A percentile compares a stretch with the other conserved stretches of the same genome.
Evolutionary conservation across 2,329 filamentous ascomycete species (phyloP).

Genomic region (Waltergamsia citrina): DNA sequence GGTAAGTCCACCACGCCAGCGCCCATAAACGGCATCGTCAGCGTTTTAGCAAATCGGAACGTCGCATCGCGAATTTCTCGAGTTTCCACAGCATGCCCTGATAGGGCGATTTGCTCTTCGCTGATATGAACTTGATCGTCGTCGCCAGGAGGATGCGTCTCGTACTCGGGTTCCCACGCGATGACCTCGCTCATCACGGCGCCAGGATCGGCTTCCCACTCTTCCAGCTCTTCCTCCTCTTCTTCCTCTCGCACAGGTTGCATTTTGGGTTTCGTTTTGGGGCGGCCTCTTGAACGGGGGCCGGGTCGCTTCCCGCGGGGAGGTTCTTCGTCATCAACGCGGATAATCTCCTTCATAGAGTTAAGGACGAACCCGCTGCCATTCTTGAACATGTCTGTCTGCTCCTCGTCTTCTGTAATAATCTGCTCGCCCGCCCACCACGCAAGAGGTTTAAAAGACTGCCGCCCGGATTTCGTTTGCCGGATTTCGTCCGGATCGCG

Average conservation of each 20-base stretch:
- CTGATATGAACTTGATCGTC: conserved; percentile 45
- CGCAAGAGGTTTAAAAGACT: conserved; percentile 67
- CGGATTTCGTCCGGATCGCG: conserved; percentile 40
- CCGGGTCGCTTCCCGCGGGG: conserved; percentile 14
- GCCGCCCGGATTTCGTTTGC: conserved; percentile 66
- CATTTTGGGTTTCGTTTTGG: conserved; percentile 8
- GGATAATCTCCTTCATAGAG: conserved; percentile 68
- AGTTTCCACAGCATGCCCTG: conserved; percentile 44
- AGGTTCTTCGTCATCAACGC: conserved; percentile 51
- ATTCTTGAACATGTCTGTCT: conserved; percentile 32
- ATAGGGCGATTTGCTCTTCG: conserved; percentile 48
- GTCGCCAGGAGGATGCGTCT: conserved; percentile 39
- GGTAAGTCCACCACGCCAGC: conserved; percentile 85
- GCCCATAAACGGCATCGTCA: conserved; percentile 78
- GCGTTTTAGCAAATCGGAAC: conserved; percentile 84
- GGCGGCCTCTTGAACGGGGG: conserved; percentile 16
- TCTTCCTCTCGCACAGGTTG: background rate
- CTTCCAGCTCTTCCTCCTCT: conserved; percentile 40
- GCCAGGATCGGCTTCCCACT: conserved; percentile 63
- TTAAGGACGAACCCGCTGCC: conserved; percentile 45
- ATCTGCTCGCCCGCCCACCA: conserved; percentile 82
- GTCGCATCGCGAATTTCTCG: conserved; percentile 52
- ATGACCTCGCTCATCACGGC: conserved; percentile 54
- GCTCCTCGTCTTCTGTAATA: conserved; percentile 55
- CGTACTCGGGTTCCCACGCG: conserved; percentile 51